Evolutionary conservation across 805 yeast species (phyloP).

Genomic region (Vanderwaltozyma polyspora): DNA sequence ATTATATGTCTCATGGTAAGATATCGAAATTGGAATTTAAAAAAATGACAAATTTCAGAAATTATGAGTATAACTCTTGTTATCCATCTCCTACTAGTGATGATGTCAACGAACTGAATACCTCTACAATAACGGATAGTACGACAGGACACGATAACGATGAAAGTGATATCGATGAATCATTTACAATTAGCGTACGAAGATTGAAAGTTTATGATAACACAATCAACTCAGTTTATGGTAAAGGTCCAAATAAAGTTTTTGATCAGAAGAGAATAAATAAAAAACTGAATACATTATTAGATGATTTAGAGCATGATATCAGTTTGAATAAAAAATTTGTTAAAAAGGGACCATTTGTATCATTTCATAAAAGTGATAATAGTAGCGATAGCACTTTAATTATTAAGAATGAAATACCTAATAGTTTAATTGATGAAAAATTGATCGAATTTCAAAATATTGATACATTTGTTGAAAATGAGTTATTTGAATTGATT

Average conservation of each 20-base stretch:
- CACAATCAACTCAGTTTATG: constrained; percentile 16
- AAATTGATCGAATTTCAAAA: not conserved
- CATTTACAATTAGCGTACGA: constrained; percentile 23
- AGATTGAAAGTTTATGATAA: constrained; percentile 24
- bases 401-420: too few species aligned
- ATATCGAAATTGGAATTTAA: constrained; percentile 14
- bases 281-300: constrained; percentile 8
- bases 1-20: too few species aligned
- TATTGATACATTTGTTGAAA: constrained; percentile 6
- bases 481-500: constrained; percentile 6
- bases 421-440: too few species aligned
- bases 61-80: not conserved
- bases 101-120: not conserved
- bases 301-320: constrained; percentile 6
- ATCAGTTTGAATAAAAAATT: not conserved
- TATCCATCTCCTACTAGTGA: not conserved
- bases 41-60: constrained; percentile 10
- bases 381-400: not conserved
- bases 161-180: not conserved
- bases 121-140: not conserved
- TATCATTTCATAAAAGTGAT: constrained; percentile 3
- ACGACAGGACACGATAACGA: not conserved
- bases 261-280: constrained; percentile 18
- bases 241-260: constrained; percentile 2
- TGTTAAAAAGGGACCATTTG: constrained; percentile 12